phyloP scores from a whole-genome alignment of 73 alveolate genomes.

The Durusdinium trenchii region DNA sequence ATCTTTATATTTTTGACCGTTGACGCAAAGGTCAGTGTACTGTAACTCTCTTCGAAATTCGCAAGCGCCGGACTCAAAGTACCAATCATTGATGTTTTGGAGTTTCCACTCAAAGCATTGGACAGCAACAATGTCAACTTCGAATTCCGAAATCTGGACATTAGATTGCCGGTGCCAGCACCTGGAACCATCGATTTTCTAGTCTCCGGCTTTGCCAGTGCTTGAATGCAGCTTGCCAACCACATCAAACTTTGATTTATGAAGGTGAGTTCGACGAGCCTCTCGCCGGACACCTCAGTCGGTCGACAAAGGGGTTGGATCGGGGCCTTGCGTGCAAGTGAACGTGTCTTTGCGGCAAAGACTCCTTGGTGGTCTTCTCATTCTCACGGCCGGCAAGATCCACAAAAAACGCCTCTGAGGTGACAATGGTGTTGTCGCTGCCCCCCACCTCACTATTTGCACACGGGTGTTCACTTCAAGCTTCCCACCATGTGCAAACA shows the following conservation, averaged over 20 bases:
- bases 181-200: constrained; percentile 58
- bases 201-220: constrained; percentile 96
- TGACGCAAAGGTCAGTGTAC: constrained; percentile 95
- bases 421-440: constrained; percentile 95
- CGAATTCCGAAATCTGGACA: constrained; percentile 96
- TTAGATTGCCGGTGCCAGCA: constrained; percentile 26
- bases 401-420: constrained; percentile 97
- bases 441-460: constrained; percentile 71
- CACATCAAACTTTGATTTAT: constrained; percentile 97
- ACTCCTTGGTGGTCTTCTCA: constrained; percentile 97
- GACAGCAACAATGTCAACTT: constrained; percentile 95
- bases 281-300: constrained; percentile 96
- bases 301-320: no score
- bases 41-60: constrained; percentile 96
- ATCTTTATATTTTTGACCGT: constrained; percentile 89
- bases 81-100: constrained; percentile 96
- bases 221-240: constrained; percentile 97
- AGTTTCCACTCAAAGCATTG: constrained; percentile 96
- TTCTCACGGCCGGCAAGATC: constrained; percentile 98
- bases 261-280: constrained; percentile 98
- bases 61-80: constrained; percentile 96
- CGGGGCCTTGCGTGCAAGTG: neutral
- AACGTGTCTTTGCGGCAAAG: neutral
- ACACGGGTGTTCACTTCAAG: neutral
- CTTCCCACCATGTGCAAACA: neutral